Evolutionary conservation across 2,329 filamentous ascomycete genomes (phyloP).

Genomic region (Raffaelea ambrosiae): DNA sequence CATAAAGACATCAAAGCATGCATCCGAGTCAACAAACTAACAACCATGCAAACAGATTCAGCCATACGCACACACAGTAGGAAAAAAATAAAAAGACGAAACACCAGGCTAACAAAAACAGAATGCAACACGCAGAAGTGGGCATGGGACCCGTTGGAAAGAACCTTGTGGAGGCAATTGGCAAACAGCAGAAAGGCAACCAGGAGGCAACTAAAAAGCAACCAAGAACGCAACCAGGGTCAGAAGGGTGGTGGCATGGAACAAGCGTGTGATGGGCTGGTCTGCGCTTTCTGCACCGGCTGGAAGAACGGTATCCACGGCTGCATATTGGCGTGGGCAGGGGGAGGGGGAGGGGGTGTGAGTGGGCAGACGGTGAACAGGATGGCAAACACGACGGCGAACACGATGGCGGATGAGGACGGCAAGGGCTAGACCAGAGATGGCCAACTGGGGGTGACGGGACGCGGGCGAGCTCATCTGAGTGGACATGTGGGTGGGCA

Average conservation of each 20-base stretch:
- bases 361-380: slow-evolving; percentile 1
- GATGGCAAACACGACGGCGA: background rate
- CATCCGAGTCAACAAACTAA: no score
- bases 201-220: background rate
- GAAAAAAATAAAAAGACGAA: no score
- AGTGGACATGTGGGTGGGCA: no score
- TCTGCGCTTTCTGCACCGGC: background rate
- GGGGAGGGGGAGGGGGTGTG: background rate
- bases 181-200: background rate
- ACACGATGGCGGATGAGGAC: no score
- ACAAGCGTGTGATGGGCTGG: no score
- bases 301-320: slow-evolving; percentile 3
- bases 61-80: no score
- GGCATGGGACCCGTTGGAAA: background rate
- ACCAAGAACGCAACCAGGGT: background rate
- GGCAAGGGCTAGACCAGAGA: background rate
- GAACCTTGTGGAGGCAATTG: no score
- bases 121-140: background rate
- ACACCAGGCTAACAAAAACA: no score
- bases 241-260: slow-evolving; percentile 2
- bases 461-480: no score
- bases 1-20: no score
- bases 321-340: slow-evolving; percentile 1
- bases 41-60: no score
- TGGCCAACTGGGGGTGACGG: no score